These are phyloP conservation scores for Thelonectria discophora DNA, from an alignment of 2,329 filamentous ascomycete species.

Conservation along the genomic window DNA sequence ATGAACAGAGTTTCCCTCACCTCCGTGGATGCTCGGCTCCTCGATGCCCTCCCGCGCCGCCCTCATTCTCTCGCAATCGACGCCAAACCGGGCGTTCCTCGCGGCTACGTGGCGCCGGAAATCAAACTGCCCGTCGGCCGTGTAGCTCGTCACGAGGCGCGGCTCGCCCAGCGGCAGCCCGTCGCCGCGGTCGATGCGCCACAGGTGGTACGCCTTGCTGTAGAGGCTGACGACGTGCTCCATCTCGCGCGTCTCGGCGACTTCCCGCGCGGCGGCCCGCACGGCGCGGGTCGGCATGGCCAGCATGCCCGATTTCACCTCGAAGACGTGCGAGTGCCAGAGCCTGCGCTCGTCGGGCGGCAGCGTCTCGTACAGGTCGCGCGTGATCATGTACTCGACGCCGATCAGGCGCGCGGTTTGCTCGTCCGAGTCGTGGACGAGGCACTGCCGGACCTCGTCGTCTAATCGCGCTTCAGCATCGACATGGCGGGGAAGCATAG, in stretches of 20 bases:
- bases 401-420: constrained; percentile 79
- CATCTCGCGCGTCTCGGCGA: constrained; percentile 83
- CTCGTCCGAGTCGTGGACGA: constrained; percentile 79
- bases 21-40: constrained; percentile 53
- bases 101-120: constrained; percentile 55
- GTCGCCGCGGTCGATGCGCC: constrained; percentile 85
- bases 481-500: too few species aligned
- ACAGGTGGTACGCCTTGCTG: constrained; percentile 86
- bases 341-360: constrained; percentile 78
- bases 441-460: constrained; percentile 80
- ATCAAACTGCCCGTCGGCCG: constrained; percentile 58
- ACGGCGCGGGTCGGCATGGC: constrained; percentile 76
- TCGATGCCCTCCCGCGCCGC: too few species aligned
- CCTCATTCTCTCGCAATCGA: too few species aligned
- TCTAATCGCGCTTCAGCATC: constrained; percentile 22
- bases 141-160: constrained; percentile 64
- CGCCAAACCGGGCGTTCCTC: too few species aligned
- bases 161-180: constrained; percentile 61
- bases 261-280: constrained; percentile 73
- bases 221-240: constrained; percentile 77
- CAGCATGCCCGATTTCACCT: constrained; percentile 81
- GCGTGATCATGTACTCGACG: constrained; percentile 87
- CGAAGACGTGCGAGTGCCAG: constrained; percentile 81
- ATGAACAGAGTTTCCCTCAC: constrained; percentile 33
- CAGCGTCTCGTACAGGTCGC: constrained; percentile 70